Percentiles rank a stretch among this genome's conserved stretches.
Conservation (phyloP, 2,329 filamentous ascomycete genomes). For the Colletotrichum sp. region DNA sequence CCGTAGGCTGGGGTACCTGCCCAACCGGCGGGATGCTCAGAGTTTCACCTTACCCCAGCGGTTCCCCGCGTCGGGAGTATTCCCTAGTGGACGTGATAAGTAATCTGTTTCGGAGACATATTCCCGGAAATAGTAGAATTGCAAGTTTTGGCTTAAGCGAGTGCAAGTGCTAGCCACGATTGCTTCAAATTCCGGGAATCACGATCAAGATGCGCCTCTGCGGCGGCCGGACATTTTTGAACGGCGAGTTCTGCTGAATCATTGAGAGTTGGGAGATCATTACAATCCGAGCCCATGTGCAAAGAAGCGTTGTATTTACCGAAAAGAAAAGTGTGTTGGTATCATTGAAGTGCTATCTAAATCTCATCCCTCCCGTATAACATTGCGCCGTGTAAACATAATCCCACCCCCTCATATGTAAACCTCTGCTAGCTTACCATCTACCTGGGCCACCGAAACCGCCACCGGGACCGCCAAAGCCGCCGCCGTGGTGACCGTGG, state of each 20-base stretch:
- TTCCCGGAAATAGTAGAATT: neutral
- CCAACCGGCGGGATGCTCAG: neutral
- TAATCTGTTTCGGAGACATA: neutral
- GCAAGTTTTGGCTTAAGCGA: neutral
- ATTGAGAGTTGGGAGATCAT: neutral
- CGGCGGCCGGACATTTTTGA: fast-evolving
- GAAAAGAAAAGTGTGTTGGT: neutral
- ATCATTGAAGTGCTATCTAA: neutral
- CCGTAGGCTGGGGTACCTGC: neutral
- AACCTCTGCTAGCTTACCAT: neutral
- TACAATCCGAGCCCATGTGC: fast-evolving
- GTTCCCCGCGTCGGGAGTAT: neutral
- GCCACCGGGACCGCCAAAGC: neutral
- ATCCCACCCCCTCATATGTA: neutral
- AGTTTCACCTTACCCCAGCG: neutral
- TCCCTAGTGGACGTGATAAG: neutral
- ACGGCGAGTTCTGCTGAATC: fast-evolving
- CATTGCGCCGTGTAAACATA: neutral
- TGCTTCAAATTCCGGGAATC: fast-evolving
- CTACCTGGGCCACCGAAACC: neutral
- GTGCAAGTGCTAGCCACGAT: neutral
- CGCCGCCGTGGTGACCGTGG: neutral
- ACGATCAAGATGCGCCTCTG: neutral
- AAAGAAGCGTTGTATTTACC: fast-evolving
- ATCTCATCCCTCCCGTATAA: neutral